phyloP scores from a whole-genome alignment of 2,329 filamentous ascomycete species.

The Fusarium torreyae region DNA sequence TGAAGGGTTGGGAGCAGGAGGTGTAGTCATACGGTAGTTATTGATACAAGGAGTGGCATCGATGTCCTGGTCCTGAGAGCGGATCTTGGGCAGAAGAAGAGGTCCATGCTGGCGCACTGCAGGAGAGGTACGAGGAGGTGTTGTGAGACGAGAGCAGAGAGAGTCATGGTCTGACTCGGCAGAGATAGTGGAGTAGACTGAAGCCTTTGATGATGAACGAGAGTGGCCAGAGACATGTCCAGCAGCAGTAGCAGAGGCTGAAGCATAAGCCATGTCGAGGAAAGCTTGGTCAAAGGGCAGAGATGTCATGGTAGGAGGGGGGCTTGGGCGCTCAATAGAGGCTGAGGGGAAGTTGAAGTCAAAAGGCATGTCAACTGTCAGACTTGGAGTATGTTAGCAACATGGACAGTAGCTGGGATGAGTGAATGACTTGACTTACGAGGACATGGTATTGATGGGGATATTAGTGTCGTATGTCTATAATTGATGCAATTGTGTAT shows the following conservation, averaged over 20 bases:
- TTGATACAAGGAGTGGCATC: conserved; percentile 66
- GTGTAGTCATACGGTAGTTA: conserved; percentile 56
- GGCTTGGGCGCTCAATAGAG: conserved; percentile 52
- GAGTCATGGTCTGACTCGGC: conserved; percentile 73
- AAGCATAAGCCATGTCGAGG: conserved; percentile 66
- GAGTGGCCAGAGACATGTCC: conserved; percentile 64
- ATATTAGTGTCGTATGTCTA: conserved; percentile 45
- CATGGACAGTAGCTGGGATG: conserved; percentile 6
- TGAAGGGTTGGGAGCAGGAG: conserved; percentile 52
- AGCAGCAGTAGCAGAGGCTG: conserved; percentile 43
- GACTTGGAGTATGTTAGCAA: conserved; percentile 59
- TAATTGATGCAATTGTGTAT: conserved; percentile 29
- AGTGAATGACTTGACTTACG: conserved; percentile 53
- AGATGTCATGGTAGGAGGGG: conserved; percentile 56
- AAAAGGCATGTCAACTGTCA: conserved; percentile 74
- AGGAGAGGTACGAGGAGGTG: conserved; percentile 75
- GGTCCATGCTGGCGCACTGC: conserved; percentile 85
- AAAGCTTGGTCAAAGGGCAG: conserved; percentile 69
- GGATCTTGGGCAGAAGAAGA: conserved; percentile 86
- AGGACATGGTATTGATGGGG: conserved; percentile 51
- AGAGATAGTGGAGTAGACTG: conserved; percentile 74
- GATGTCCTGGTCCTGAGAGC: conserved; percentile 85
- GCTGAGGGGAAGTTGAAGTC: conserved; percentile 69
- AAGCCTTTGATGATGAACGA: conserved; percentile 76
- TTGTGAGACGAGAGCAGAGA: conserved; percentile 76